Base-by-base conservation (phyloP, 371 early-diverging fungal species). In the Mortierella sp. region DNA sequence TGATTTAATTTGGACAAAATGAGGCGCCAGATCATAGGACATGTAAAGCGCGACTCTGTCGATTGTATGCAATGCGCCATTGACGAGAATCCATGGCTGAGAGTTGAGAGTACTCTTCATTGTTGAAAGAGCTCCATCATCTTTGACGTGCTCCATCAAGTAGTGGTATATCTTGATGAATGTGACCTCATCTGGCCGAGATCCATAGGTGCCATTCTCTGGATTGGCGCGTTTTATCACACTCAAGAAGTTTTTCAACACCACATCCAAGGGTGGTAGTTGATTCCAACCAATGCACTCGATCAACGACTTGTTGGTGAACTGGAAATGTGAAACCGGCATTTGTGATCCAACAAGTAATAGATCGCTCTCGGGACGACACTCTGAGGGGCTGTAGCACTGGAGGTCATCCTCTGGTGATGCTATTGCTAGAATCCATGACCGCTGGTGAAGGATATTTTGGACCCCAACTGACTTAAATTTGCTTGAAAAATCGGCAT, bases 381-480 rank as follows among this genome's bases (percentile, higher is more conserved):
- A 76, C 10, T 71, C 67, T 0, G 10, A 10, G 0, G 76, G 51
- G 13, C 13, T 67, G 23, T 57, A 74, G n/a, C 60, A 56, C 22
- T 35, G 62, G 3, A 19, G 13, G 3, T 57, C 17, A 17, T 29
- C 56, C 3, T 7, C 32, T 4, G 22, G 19, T 0, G 43, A 29
- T 22, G 4, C 34, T 2, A n/a, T n/a, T n/a, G 67, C 68, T 1
- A 62, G 64, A 22, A 76, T 64, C 76, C 76, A 76, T 8, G 66
- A 13, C 13, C 22, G 17, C 3, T 35, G 15, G 8, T 22, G 32
- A 15, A 74, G 40, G 3, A 7, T 28, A 0, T 62, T 2, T 4
- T 47, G 2, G 15, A 72, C 43, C 0, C 49, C 31, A 3, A 9
- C n/a, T 5, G 73, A 62, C 10, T 32, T 19, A 13, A 62, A 37